phyloP scores from a whole-genome alignment of 495 filamentous ascomycete genomes.

The Hypoxylon lienhwacheense region DNA sequence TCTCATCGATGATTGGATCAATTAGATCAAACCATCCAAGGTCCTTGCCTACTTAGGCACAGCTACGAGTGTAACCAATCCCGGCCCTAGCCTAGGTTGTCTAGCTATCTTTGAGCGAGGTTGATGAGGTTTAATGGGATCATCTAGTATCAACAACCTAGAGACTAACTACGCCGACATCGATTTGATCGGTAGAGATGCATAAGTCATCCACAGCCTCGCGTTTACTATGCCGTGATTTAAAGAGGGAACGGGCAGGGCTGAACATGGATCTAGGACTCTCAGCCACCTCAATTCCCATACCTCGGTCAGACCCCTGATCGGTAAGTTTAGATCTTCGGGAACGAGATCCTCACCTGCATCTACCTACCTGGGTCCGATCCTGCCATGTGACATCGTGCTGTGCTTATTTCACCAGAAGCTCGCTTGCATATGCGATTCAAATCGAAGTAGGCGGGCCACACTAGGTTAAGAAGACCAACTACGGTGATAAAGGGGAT shows the following conservation, averaged over 20 bases:
- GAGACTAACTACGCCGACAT: too few relatives aligned
- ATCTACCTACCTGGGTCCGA: slow-evolving; percentile 13
- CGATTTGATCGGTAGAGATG: too few relatives aligned
- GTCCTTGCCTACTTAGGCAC: too few relatives aligned
- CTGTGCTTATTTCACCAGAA: background rate
- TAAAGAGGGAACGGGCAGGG: background rate
- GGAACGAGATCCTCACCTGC: slow-evolving; percentile 30
- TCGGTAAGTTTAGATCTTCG: slow-evolving; percentile 22
- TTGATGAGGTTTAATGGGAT: background rate
- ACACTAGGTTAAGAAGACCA: background rate
- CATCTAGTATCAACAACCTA: too few relatives aligned
- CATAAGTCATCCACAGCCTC: slow-evolving; percentile 14
- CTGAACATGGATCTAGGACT: slow-evolving; percentile 8
- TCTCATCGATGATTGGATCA: slow-evolving; percentile 18
- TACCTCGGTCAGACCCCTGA: slow-evolving; percentile 26
- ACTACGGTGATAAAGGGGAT: background rate
- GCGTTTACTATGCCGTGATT: slow-evolving; percentile 4
- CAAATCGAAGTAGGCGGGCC: too few relatives aligned
- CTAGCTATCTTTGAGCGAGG: background rate
- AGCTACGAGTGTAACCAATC: background rate
- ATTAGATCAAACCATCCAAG: background rate
- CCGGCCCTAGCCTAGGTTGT: background rate
- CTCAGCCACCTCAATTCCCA: slow-evolving; percentile 24
- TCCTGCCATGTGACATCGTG: slow-evolving; percentile 23
- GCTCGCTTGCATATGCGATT: too few relatives aligned